phyloP scores from a whole-genome alignment of 2,329 filamentous ascomycete genomes.

The Corniculantispora saksenae region DNA sequence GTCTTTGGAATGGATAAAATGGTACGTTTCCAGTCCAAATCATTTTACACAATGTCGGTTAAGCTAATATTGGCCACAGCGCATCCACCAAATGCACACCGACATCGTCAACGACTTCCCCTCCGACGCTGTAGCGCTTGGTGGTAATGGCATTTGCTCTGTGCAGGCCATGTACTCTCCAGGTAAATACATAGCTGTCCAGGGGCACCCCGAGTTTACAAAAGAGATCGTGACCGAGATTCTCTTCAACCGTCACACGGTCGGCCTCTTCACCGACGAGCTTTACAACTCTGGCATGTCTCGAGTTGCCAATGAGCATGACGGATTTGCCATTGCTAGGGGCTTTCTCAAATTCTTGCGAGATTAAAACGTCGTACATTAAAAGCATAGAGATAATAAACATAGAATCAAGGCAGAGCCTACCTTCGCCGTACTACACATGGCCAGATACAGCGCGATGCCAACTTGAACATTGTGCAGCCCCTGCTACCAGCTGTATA shows the following conservation, averaged over 20 bases:
- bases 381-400: neutral
- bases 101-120: constrained; percentile 72
- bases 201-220: constrained; percentile 86
- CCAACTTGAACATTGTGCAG: too few relatives aligned
- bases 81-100: constrained; percentile 83
- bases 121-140: constrained; percentile 61
- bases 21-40: constrained; percentile 34
- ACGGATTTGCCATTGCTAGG: constrained; percentile 73
- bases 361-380: constrained; percentile 38
- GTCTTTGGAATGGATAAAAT: constrained; percentile 67
- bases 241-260: constrained; percentile 61
- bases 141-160: constrained; percentile 63
- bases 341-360: constrained; percentile 77
- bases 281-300: constrained; percentile 68
- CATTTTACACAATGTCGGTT: neutral
- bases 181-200: constrained; percentile 69
- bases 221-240: constrained; percentile 70
- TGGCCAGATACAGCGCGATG: too few relatives aligned
- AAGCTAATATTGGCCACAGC: constrained; percentile 41
- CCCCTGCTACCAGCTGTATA: too few relatives aligned
- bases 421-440: neutral
- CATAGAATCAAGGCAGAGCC: neutral
- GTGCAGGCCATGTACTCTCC: constrained; percentile 80
- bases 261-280: constrained; percentile 70
- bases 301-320: constrained; percentile 68